Evolutionary conservation across 177 flowering plant genomes (phyloP).

Genomic region (Tripterygium wilfordii): DNA sequence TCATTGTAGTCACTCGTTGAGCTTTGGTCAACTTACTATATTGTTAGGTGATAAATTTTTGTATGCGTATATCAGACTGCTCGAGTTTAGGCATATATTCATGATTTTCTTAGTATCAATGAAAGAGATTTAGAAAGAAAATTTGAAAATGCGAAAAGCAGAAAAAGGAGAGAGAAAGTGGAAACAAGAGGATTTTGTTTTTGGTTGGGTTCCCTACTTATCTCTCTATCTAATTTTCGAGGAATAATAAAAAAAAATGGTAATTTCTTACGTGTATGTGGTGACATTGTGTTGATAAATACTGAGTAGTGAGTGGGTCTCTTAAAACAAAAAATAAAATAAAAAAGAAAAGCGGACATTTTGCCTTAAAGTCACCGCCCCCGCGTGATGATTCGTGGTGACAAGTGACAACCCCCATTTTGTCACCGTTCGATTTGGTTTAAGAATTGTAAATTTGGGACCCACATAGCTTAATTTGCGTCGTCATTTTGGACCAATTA

Average conservation of each 20-base stretch:
- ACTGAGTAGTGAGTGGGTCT: slow-evolving; percentile 1
- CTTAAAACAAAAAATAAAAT: neutral
- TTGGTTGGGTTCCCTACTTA: slow-evolving; percentile 9
- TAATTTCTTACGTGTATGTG: slow-evolving; percentile 6
- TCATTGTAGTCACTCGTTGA: too few relatives aligned
- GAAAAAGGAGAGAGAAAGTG: slow-evolving; percentile 10
- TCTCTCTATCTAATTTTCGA: slow-evolving; percentile 1
- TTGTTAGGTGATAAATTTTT: too few relatives aligned
- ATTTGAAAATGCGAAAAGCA: neutral
- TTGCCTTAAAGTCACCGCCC: slow-evolving; percentile 15
- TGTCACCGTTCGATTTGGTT: slow-evolving; percentile 14
- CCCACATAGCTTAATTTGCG: too few relatives aligned
- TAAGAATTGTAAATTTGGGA: too few relatives aligned
- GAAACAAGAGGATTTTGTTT: slow-evolving; percentile 14
- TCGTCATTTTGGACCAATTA: too few relatives aligned
- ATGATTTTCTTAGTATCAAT: neutral
- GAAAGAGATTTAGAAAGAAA: neutral
- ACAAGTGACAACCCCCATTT: slow-evolving; percentile 10
- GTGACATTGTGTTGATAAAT: slow-evolving; percentile 22
- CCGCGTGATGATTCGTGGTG: slow-evolving; percentile 1
- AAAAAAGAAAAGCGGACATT: too few relatives aligned
- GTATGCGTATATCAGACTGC: too few relatives aligned
- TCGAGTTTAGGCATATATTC: neutral
- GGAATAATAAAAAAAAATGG: neutral
- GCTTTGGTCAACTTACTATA: too few relatives aligned